Conservation (phyloP, 2,329 filamentous ascomycete species). For the Trichophyton equinum region DNA sequence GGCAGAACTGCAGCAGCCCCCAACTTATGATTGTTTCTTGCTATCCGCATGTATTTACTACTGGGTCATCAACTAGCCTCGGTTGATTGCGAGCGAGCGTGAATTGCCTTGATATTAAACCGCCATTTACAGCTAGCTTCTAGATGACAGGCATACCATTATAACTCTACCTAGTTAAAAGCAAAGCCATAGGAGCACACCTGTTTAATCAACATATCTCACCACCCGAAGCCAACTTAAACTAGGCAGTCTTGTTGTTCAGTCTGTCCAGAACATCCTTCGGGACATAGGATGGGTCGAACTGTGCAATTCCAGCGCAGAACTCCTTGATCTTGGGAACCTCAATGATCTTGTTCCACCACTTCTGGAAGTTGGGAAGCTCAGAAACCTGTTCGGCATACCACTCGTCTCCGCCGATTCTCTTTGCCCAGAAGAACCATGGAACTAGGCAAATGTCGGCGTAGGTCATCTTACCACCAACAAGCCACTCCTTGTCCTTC, state of each 20-base stretch:
- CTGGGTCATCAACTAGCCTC: too few relatives aligned
- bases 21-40: too few relatives aligned
- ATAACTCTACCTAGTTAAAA: too few relatives aligned
- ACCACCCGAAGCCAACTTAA: neutral
- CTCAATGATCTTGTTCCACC: neutral
- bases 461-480: conserved; percentile 6
- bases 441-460: conserved; percentile 2
- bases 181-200: too few relatives aligned
- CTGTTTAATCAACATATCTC: neutral
- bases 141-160: too few relatives aligned
- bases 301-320: neutral
- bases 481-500: conserved; percentile 5
- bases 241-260: neutral
- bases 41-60: too few relatives aligned
- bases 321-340: neutral
- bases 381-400: neutral
- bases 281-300: neutral
- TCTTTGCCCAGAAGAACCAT: conserved; percentile 4
- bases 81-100: too few relatives aligned
- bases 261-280: neutral
- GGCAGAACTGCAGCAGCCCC: too few relatives aligned
- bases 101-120: too few relatives aligned
- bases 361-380: conserved; percentile 1
- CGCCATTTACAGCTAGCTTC: too few relatives aligned
- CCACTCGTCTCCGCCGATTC: neutral